These are phyloP conservation scores for Bryoglossum gracile DNA, from an alignment of 495 filamentous ascomycete species.

Conservation along the genomic window DNA sequence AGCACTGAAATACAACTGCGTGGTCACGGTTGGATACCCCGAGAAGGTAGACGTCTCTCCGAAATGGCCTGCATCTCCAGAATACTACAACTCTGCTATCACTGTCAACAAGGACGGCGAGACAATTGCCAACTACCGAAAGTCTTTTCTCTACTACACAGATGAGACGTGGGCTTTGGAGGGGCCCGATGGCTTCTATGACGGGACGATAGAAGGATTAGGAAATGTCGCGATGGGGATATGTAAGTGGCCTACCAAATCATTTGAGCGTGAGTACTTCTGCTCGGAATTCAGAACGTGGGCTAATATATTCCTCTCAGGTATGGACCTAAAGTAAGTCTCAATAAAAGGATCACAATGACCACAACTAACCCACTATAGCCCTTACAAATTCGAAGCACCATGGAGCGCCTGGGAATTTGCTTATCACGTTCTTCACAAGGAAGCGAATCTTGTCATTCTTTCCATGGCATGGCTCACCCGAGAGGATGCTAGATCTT, in stretches of 20 bases:
- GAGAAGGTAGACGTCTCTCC: constrained; percentile 51
- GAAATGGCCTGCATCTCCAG: constrained; percentile 34
- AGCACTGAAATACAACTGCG: constrained; percentile 64
- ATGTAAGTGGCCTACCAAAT: constrained; percentile 43
- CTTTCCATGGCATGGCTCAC: constrained; percentile 89
- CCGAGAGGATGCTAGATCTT: constrained; percentile 39
- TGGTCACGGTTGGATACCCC: constrained; percentile 86
- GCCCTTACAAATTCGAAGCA: constrained; percentile 67
- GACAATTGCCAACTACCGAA: constrained; percentile 77
- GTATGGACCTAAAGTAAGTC: constrained; percentile 62
- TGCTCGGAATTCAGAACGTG: constrained; percentile 1
- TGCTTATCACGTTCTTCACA: constrained; percentile 64
- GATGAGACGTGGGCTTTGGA: constrained; percentile 89
- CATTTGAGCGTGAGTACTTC: constrained; percentile 14
- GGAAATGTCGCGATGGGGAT: constrained; percentile 76
- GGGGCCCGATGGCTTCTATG: constrained; percentile 55
- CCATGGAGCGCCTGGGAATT: constrained; percentile 81
- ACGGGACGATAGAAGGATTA: constrained; percentile 40
- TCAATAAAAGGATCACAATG: no score
- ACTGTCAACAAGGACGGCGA: constrained; percentile 67
- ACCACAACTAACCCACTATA: constrained; percentile 16
- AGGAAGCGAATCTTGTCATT: constrained; percentile 62
- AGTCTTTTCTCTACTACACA: constrained; percentile 82
- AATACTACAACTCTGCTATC: constrained; percentile 77
- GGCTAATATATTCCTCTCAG: constrained; percentile 27